phyloP scores from a whole-genome alignment of 495 filamentous ascomycete genomes.

The Apodospora peruviana region DNA sequence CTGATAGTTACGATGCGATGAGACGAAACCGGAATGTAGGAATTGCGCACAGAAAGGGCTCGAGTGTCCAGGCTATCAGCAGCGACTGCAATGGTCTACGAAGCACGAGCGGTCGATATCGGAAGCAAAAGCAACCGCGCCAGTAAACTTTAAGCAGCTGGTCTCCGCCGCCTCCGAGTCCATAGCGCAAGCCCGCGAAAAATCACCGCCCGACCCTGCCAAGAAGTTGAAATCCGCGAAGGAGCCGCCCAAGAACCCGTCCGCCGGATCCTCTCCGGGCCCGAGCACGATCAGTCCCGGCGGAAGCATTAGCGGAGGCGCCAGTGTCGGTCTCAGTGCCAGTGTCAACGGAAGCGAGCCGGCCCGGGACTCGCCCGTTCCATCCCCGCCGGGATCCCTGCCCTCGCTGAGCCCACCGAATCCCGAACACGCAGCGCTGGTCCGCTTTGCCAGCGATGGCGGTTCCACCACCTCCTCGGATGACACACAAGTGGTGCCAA shows the following conservation, averaged over 20 bases:
- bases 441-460: neutral
- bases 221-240: neutral
- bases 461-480: neutral
- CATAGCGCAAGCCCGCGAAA: constrained; percentile 9
- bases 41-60: constrained; percentile 27
- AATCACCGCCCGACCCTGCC: neutral
- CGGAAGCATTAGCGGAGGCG: neutral
- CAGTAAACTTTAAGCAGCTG: constrained; percentile 27
- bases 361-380: constrained; percentile 1
- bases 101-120: constrained; percentile 23
- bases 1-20: constrained; percentile 26
- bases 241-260: neutral
- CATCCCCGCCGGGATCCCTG: neutral
- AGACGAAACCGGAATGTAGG: constrained; percentile 23
- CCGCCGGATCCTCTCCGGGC: neutral
- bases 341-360: neutral
- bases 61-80: constrained; percentile 30
- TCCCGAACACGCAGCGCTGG: neutral
- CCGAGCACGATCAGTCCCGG: neutral
- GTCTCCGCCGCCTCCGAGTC: constrained; percentile 26
- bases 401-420: neutral
- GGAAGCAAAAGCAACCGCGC: constrained; percentile 12
- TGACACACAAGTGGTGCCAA: neutral
- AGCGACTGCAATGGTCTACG: constrained; percentile 31
- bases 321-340: neutral